Conservation (phyloP, 768 basidiomycete species). For the Fibroporia radiculosa region DNA sequence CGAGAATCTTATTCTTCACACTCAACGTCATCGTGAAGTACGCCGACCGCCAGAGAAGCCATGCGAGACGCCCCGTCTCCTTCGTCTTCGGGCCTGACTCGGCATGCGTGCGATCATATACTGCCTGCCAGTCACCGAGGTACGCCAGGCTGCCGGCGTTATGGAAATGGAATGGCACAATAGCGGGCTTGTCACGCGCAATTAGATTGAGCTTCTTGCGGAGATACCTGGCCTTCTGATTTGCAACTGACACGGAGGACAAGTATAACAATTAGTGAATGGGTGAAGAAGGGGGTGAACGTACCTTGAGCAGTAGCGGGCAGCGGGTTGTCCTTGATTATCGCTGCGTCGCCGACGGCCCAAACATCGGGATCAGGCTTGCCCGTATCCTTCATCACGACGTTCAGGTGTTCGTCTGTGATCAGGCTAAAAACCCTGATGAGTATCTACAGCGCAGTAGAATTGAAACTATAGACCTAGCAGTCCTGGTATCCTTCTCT, state of each 20-base stretch:
- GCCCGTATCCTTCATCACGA: constrained; percentile 42
- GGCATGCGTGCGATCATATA: constrained; percentile 58
- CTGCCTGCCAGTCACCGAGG: constrained; percentile 75
- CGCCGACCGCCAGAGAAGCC: constrained; percentile 75
- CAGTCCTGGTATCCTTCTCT: constrained; percentile 52
- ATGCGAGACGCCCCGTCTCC: constrained; percentile 62
- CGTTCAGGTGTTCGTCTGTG: constrained; percentile 54
- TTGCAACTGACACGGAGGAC: constrained; percentile 45
- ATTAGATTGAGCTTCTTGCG: constrained; percentile 59
- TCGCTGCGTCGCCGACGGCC: constrained; percentile 76
- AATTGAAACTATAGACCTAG: constrained; percentile 31
- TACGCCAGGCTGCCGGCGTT: constrained; percentile 76
- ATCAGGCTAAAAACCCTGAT: constrained; percentile 25
- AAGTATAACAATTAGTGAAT: constrained; percentile 2
- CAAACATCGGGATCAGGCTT: constrained; percentile 60
- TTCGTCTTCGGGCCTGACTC: constrained; percentile 38
- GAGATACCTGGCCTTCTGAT: constrained; percentile 68
- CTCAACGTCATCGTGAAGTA: constrained; percentile 77
- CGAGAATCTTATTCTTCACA: constrained; percentile 61
- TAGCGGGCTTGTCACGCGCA: constrained; percentile 15
- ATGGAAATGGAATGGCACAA: constrained; percentile 57
- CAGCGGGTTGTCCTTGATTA: constrained; percentile 45
- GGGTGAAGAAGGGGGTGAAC: constrained; percentile 5
- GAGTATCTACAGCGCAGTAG: not conserved
- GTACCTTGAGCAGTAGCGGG: constrained; percentile 83